Base-by-base conservation (phyloP, 306 rosid genomes). In the Glycine latifolia region DNA sequence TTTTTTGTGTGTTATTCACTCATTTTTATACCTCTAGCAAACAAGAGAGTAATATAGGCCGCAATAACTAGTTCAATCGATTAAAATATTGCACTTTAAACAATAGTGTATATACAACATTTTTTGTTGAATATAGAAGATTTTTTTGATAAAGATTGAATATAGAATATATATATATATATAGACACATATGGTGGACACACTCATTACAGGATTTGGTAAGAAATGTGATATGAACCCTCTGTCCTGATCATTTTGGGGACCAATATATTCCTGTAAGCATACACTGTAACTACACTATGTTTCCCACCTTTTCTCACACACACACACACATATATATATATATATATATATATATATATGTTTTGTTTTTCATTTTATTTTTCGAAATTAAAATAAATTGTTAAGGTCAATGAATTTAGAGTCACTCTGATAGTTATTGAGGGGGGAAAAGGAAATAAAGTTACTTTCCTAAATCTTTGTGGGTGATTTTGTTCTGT, bases 381-480 rank as follows among this genome's bases (percentile, higher is more conserved):
- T 2, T 26, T 56, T 20, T 20, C 20, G 20, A 20, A 20, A n/a
- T 15, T 8, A 20, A 20, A 59, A 20, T 20, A 0, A 20, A 58
- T 26, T 61, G 44, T 31, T 17, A 5, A 17, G 66, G 39, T 20
- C 39, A 20, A 8, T 60, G n/a, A 60, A 60, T 26, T 59, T 26
- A 39, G 48, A 39, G 44, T 5, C 26, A 37, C 37, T 81, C 44
- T 5, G 6, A 60, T 0, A 49, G 39, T 58, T 35, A n/a, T 17
- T 60, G 50, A 35, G 9, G 8, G 5, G 15, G 14, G 65, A 50
- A 20, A 62, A 6, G 10, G 20, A 9, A 47, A 69, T 12, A 61
- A 71, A 46, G 55, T 50, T 41, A 52, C 50, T 5, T 7, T 41
- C 79, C 8, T 67, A 46, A 67, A 67, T 75, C 76, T 81, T 75